Base-by-base conservation (phyloP, 352 stramenopile genomes). In the Phytophthora rubi region DNA sequence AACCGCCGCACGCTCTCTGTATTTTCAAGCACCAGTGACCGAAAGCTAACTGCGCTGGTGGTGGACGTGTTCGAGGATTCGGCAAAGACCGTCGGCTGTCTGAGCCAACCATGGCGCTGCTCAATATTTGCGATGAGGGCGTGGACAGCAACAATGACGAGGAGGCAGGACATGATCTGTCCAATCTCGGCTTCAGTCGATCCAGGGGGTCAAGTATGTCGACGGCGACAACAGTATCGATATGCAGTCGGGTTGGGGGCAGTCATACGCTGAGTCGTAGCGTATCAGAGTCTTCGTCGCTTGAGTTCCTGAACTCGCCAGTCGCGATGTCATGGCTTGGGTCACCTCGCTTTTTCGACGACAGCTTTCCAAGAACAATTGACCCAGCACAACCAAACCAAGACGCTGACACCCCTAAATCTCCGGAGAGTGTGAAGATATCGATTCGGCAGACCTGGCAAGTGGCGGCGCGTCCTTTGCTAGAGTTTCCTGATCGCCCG, bases 21-120 rank as follows among this genome's bases (percentile, higher is more conserved):
- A 87, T 94, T 51, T 68, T 77, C 30, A 84, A 86, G 42, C 86
- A 94, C 51, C 82, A 89, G 32, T 94, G 86, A 51, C 81, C 82
- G 12, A 70, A 73, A 53, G 54, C 39, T 26, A 73, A 59, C 47
- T 42, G 47, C 9, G 47, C 51, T 18, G 48, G 42, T 23, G 53
- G 53, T 45, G 53, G 60, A 18, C 53, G 44, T 10, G 21, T 65
- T 68, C 56, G 61, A 54, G 56, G 68, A 16, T 71, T 77, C 51
- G 28, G 55, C 18, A 69, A 42, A 4, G 73, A 69, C 53, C 65
- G 73, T 52, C 69, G 63, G 30, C 65, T 75, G 0, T 80, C 68
- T 1, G 73, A 80, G 45, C 68, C 64, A 62, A 74, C 56, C 23
- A 62, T 77, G 42, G 48, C 60, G 52, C 54, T 58, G 39, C 64